These are phyloP conservation scores for Pyrus communis DNA, from an alignment of 306 rosid species.

Conservation along the genomic window DNA sequence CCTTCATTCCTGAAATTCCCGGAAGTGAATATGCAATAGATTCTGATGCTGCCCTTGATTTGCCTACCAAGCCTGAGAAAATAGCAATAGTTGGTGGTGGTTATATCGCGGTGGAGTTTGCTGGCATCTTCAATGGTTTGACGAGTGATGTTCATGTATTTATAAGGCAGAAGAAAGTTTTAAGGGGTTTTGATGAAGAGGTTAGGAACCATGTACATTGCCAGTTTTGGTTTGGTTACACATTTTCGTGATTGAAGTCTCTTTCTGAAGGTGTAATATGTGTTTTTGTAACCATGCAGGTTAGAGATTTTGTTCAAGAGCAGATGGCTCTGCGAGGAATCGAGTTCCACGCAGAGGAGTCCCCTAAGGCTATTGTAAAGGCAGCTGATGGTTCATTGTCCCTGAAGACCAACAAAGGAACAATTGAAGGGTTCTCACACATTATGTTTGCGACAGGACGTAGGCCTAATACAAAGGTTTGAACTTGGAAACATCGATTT, in stretches of 20 bases:
- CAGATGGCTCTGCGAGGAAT: slow-evolving; percentile 89
- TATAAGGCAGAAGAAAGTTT: slow-evolving; percentile 78
- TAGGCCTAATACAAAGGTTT: slow-evolving; percentile 79
- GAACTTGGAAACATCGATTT: slow-evolving; percentile 1
- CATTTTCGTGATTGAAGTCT: neutral
- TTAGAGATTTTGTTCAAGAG: slow-evolving; percentile 77
- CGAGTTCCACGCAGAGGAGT: slow-evolving; percentile 72
- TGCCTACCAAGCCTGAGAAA: slow-evolving; percentile 78
- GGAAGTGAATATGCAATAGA: slow-evolving; percentile 83
- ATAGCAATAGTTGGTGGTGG: slow-evolving; percentile 99
- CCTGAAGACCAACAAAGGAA: slow-evolving; percentile 83
- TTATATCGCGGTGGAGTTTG: slow-evolving; percentile 94
- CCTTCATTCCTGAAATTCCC: slow-evolving; percentile 90
- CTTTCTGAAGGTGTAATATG: slow-evolving; percentile 16
- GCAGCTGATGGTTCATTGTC: slow-evolving; percentile 76
- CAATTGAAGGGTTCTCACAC: slow-evolving; percentile 79
- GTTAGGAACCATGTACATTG: slow-evolving; percentile 28
- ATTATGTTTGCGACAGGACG: slow-evolving; percentile 98
- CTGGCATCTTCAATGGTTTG: slow-evolving; percentile 91
- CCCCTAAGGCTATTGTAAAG: slow-evolving; percentile 71
- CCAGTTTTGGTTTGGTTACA: neutral
- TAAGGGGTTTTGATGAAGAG: slow-evolving; percentile 98
- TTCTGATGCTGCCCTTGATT: slow-evolving; percentile 96
- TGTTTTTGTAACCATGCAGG: slow-evolving; percentile 38
- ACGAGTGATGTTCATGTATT: slow-evolving; percentile 71